Percentiles rank a stretch among this genome's conserved stretches.
Evolutionary conservation across 148 eudicot species (phyloP).

Genomic region (Suaeda aralocaspica): DNA sequence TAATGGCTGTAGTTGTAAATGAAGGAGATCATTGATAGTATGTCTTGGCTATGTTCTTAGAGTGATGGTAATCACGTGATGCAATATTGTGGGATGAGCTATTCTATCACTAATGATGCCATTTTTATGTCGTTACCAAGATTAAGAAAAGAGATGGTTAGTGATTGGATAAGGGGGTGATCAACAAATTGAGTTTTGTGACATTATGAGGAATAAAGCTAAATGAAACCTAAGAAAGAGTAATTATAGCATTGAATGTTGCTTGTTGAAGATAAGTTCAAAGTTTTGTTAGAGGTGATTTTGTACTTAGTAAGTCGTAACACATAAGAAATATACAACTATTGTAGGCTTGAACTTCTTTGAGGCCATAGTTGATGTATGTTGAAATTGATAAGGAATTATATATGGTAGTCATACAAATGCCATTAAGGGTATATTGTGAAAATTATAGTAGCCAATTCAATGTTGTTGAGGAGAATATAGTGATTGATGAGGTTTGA

Average conservation of each 20-base stretch:
- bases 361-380: not conserved
- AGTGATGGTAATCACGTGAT: too few relatives aligned
- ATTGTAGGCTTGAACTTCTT: not conserved
- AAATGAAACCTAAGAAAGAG: not conserved
- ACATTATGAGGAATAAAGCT: too few relatives aligned
- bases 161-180: not conserved
- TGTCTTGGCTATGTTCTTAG: too few relatives aligned
- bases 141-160: not conserved
- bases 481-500: not conserved
- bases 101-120: not conserved
- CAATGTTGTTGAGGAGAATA: not conserved
- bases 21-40: too few relatives aligned
- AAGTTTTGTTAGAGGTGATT: not conserved
- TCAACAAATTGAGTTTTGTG: too few relatives aligned
- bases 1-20: too few relatives aligned
- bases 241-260: not conserved
- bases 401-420: too few relatives aligned
- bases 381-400: not conserved
- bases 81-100: too few relatives aligned
- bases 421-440: too few relatives aligned
- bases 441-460: not conserved
- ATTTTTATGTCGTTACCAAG: not conserved
- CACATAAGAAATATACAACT: not conserved
- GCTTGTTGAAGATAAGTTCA: not conserved
- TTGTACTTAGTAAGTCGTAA: too few relatives aligned